Conservation (phyloP, 345 rosid species). For the Jatropha curcas region DNA sequence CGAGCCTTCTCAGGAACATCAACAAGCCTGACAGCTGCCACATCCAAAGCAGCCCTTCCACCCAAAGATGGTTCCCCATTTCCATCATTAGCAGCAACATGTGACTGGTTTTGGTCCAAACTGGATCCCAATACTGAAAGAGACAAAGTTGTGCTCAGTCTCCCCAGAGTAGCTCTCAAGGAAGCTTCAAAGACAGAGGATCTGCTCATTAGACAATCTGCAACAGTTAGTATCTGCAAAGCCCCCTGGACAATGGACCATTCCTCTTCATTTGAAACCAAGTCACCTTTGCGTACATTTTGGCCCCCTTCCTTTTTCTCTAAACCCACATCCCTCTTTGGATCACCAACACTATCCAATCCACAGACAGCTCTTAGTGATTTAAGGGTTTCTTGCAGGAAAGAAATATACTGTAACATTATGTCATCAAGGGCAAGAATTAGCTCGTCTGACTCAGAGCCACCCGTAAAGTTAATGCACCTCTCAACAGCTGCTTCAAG, state of each 20-base stretch:
- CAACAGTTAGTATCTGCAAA: slow-evolving; percentile 88
- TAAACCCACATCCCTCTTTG: slow-evolving; percentile 51
- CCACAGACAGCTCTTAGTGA: slow-evolving; percentile 91
- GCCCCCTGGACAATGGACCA: slow-evolving; percentile 99
- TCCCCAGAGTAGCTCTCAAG: slow-evolving; percentile 87
- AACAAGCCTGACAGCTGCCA: slow-evolving; percentile 79
- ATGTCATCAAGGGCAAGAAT: slow-evolving; percentile 89
- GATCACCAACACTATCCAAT: slow-evolving; percentile 64
- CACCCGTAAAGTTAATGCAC: slow-evolving; percentile 89
- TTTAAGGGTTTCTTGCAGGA: slow-evolving; percentile 88
- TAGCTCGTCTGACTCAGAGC: slow-evolving; percentile 95
- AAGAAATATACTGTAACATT: slow-evolving; percentile 86
- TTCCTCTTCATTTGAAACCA: slow-evolving; percentile 85
- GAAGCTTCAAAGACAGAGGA: slow-evolving; percentile 95
- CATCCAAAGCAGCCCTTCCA: slow-evolving; percentile 89
- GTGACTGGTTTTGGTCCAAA: slow-evolving; percentile 71
- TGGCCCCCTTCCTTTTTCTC: slow-evolving; percentile 72
- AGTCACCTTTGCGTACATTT: slow-evolving; percentile 61
- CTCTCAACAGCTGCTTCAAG: slow-evolving; percentile 97
- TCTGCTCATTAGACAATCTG: slow-evolving; percentile 92
- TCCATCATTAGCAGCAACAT: slow-evolving; percentile 42
- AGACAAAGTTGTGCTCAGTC: slow-evolving; percentile 85
- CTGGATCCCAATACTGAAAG: slow-evolving; percentile 68
- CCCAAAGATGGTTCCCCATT: slow-evolving; percentile 52
- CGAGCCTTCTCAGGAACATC: slow-evolving; percentile 85